Evolutionary conservation across 345 rosid genomes (phyloP), one percentile per base, ranked within the genome.

Genomic region (Angophora floribunda): DNA sequence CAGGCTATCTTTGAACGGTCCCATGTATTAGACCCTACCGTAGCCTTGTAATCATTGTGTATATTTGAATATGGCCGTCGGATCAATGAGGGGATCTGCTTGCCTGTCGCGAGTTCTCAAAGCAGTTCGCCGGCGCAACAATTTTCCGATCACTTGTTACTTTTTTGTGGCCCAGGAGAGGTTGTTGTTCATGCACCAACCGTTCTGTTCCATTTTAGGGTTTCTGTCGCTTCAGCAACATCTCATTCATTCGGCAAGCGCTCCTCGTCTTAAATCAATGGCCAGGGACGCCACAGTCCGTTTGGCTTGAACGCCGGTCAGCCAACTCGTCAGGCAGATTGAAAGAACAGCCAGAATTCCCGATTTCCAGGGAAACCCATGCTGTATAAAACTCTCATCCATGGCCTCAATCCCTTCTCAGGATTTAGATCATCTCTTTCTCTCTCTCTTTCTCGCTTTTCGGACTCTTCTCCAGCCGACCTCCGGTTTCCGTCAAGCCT

Each of bases 151-250:
- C 21, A 53, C 26, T 24, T 53, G 26, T 53, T 53, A 50, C 8
- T 50, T 52, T 16, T 52, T 0, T 2, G 22, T 17, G 57, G 9
- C 57, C 57, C 0, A 0, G 1, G 16, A 52, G 57, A 0, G 57
- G 9, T 1, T 17, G 57, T 52, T 52, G 16, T 17, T 17, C 19
- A 53, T 19, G 57, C 22, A 21, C 19, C 22, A 52, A 52, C 57
- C 3, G 63, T 57, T 22, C 26, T 55, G 7, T 2, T 12, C 63
- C 28, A 57, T 57, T 57, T 57, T 57, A 57, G 63, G 53, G 63
- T 24, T 57, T 57, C 9, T 57, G 22, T 57, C 63, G 4, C 63
- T 57, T 57, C 63, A 57, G 14, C 63, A 24, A 57, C 0, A 24
- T 13, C 63, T 57, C 63, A 57, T 57, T 24, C 28, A 22, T 57